Conservation (phyloP, 306 rosid species). For the Quercus robur region DNA sequence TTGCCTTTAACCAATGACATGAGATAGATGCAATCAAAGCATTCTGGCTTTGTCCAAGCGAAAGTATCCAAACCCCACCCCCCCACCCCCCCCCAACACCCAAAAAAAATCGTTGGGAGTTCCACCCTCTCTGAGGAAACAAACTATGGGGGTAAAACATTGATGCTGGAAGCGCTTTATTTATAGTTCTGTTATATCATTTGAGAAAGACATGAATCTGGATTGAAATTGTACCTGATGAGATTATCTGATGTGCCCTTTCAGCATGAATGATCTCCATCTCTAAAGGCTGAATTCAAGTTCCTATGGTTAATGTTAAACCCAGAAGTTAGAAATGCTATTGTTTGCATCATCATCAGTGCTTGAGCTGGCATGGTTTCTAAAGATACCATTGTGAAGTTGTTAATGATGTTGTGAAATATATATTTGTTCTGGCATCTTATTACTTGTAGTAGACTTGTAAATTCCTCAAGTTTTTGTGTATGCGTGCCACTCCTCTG, state of each 20-base stretch:
- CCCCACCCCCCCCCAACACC: background rate
- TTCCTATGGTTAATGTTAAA: background rate
- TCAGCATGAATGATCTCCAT: too few species aligned
- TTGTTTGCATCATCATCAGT: background rate
- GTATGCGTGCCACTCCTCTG: background rate
- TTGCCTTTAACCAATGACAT: background rate
- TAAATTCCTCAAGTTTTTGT: background rate
- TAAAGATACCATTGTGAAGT: background rate
- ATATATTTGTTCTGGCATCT: background rate
- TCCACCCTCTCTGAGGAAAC: too few species aligned
- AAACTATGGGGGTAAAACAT: background rate
- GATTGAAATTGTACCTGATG: background rate
- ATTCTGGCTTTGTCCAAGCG: background rate
- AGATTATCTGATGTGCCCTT: background rate
- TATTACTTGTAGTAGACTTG: background rate
- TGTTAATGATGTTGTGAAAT: background rate
- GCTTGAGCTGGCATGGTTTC: background rate
- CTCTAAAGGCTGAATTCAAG: too few species aligned
- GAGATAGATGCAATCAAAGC: background rate
- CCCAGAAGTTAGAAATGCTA: background rate
- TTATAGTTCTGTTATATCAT: background rate
- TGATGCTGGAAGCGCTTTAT: background rate
- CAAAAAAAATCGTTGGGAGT: background rate
- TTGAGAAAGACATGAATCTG: background rate
- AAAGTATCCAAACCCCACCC: background rate